Conservation (phyloP, 495 filamentous ascomycete species). For the Hyaloscypha finlandica region DNA sequence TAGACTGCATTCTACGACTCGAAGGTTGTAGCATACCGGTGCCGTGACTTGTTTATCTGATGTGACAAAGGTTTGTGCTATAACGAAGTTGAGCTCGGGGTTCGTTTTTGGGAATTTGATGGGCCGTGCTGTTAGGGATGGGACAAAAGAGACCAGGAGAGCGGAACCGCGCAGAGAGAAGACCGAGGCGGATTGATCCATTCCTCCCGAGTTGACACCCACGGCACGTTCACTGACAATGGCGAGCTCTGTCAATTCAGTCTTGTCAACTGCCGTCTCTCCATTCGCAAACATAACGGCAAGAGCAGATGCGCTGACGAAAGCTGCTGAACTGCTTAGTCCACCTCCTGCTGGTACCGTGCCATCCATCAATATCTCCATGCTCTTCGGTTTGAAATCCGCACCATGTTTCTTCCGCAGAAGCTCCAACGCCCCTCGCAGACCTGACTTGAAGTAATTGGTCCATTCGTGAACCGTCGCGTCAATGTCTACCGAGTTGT, state of each 20-base stretch:
- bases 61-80: conserved; percentile 90
- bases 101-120: conserved; percentile 82
- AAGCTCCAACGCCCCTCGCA: conserved; percentile 78
- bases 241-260: conserved; percentile 82
- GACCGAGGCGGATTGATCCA: conserved; percentile 98
- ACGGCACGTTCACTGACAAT: conserved; percentile 94
- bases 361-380: conserved; percentile 89
- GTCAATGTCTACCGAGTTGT: conserved; percentile 70
- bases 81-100: conserved; percentile 86
- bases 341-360: conserved; percentile 91
- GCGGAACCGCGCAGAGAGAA: conserved; percentile 84
- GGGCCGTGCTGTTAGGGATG: conserved; percentile 70
- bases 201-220: conserved; percentile 95
- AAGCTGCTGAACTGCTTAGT: conserved; percentile 90
- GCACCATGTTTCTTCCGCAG: conserved; percentile 65
- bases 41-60: conserved; percentile 94
- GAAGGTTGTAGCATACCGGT: conserved; percentile 92
- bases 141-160: conserved; percentile 87
- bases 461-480: conserved; percentile 88
- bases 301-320: conserved; percentile 87
- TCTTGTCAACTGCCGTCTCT: conserved; percentile 78
- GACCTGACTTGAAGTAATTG: conserved; percentile 95
- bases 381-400: conserved; percentile 67
- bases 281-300: conserved; percentile 88
- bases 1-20: conserved; percentile 92